Conservation (phyloP, 1,284 basidiomycete species). For the Papiliotrema flavescens region DNA sequence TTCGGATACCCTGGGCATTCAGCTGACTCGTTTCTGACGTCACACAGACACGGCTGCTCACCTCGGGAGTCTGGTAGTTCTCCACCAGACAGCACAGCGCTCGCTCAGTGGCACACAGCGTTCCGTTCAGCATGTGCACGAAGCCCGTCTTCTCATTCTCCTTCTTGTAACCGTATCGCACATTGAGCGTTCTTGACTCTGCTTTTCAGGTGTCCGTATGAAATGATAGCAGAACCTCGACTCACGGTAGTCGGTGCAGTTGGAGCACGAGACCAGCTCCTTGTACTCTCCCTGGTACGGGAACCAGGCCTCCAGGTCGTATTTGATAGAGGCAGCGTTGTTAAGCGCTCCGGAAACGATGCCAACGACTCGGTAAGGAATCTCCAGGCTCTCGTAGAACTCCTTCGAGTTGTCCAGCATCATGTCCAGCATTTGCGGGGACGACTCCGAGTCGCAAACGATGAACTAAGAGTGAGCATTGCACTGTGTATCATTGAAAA, state of each 20-base stretch:
- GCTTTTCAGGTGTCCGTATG: constrained; percentile 2
- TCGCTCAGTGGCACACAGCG: constrained; percentile 92
- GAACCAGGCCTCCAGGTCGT: constrained; percentile 98
- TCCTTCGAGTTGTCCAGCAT: constrained; percentile 88
- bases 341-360: constrained; percentile 97
- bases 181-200: constrained; percentile 87
- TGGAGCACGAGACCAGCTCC: constrained; percentile 87
- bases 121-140: constrained; percentile 97
- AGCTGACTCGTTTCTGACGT: not conserved
- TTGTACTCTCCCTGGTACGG: constrained; percentile 96
- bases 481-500: not conserved
- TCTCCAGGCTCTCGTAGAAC: constrained; percentile 90
- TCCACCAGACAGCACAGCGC: constrained; percentile 97
- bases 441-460: constrained; percentile 88
- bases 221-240: constrained; percentile 17
- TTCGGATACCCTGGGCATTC: constrained; percentile 65
- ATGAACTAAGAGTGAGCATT: constrained; percentile 63
- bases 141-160: constrained; percentile 84
- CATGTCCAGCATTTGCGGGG: constrained; percentile 87
- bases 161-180: constrained; percentile 81
- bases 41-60: constrained; percentile 47
- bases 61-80: constrained; percentile 94
- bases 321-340: constrained; percentile 94
- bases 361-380: constrained; percentile 89
- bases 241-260: constrained; percentile 92